Evolutionary conservation across 441 rosid species (phyloP).

Genomic region (Populus hybrid): DNA sequence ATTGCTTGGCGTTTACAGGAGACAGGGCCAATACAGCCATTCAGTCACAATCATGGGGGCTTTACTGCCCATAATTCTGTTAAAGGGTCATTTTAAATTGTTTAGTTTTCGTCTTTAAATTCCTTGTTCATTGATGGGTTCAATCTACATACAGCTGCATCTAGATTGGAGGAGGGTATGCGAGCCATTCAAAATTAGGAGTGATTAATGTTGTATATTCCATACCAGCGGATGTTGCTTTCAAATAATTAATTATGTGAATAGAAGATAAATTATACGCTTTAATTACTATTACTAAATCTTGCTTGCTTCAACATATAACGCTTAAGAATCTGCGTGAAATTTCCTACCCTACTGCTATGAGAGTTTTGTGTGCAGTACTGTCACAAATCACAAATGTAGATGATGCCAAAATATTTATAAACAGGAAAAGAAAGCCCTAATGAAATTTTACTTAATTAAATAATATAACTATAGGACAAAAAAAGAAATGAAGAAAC

Average conservation of each 20-base stretch:
- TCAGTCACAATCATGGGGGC: not conserved
- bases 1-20: slow-evolving; percentile 2
- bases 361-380: not conserved
- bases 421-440: no score
- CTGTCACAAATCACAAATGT: not conserved
- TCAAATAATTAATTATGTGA: slow-evolving; percentile 12
- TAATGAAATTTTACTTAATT: not conserved
- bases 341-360: not conserved
- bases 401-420: not conserved
- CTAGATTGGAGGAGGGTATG: not conserved
- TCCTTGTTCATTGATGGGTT: slow-evolving; percentile 21
- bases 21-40: slow-evolving; percentile 4
- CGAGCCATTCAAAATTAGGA: not conserved
- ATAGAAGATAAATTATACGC: slow-evolving; percentile 13
- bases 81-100: slow-evolving; percentile 15
- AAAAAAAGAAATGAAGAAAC: not conserved
- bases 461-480: not conserved
- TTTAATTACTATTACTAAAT: no score
- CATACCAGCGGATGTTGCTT: slow-evolving; percentile 20
- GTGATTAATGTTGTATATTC: slow-evolving; percentile 14
- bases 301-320: not conserved
- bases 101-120: not conserved
- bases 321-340: not conserved
- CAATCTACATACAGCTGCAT: not conserved
- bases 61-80: slow-evolving; percentile 1